Evolutionary conservation across 31 red algal species (phyloP), one percentile per base, ranked within the genome.

Genomic region (Porphyra umbilicalis): DNA sequence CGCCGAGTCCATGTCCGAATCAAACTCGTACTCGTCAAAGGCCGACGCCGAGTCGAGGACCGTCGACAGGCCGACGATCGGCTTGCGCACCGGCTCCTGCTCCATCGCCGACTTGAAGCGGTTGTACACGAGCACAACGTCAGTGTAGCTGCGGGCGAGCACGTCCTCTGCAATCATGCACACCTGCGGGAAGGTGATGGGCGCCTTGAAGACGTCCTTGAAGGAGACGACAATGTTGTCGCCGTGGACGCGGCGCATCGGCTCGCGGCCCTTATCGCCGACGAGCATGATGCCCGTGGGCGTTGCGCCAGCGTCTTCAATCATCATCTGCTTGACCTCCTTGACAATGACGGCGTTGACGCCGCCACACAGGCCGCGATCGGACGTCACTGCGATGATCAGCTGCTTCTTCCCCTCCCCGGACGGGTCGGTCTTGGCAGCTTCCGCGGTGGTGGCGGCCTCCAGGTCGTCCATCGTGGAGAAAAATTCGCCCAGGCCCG

Each of bases 11-110:
- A 96, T 94, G 79, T 99, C 94, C 32, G 91, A 90, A 38, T 99
- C 97, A 87, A 99, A 99, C 80, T 99, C 97, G 81, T 96, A 99
- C 75, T 91, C 87, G 80, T 94, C 91, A 80, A 99, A 99, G 6
- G 87, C 88, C 84, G 90, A 87, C 13, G 94, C 97, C 10, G 88
- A 85, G 35, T 87, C 92, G 85, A 92, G 91, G 18, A 96, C 79
- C 30, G 83, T 79, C 38, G 87, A 85, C 57, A 94, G 81, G 20
- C 88, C 88, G 8, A 90, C 85, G 35, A 94, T 94, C 9, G 88
- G 88, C 88, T 87, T 86, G 38, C 90, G 67, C 33, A 57, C 57
- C 57, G 57, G 79, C 18, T 77, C 81, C 77, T 99, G 94, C 14
- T 81, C 80, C 76, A 96, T 96, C 35, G 90, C 94, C 32, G 86